Evolutionary conservation across 2,329 filamentous ascomycete species (phyloP).

Genomic region (Chalaropsis thielavioides): DNA sequence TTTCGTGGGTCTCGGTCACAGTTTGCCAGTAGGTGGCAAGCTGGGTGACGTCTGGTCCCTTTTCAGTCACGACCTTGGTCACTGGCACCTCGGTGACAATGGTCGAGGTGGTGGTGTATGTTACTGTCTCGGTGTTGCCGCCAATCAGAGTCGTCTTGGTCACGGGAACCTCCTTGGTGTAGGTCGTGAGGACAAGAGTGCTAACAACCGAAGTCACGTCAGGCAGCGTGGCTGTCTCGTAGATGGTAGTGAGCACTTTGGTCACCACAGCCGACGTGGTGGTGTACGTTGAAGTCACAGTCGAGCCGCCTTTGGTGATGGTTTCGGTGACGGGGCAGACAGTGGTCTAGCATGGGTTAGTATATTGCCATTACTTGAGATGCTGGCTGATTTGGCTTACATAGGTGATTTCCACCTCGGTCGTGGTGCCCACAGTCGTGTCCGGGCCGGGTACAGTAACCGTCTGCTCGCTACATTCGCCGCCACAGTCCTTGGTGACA

Average conservation of each 20-base stretch:
- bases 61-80: slow-evolving; percentile 22
- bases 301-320: slow-evolving; percentile 14
- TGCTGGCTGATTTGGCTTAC: background rate
- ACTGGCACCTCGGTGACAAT: slow-evolving; percentile 16
- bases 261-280: slow-evolving; percentile 11
- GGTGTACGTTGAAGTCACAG: slow-evolving; percentile 13
- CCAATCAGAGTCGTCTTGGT: slow-evolving; percentile 7
- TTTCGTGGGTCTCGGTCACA: background rate
- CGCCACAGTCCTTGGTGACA: slow-evolving; percentile 7
- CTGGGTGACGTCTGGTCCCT: slow-evolving; percentile 6
- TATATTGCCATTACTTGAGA: background rate
- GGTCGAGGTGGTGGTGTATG: slow-evolving; percentile 4
- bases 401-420: slow-evolving; percentile 13
- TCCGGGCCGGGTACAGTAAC: slow-evolving; percentile 9
- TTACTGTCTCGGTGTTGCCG: slow-evolving; percentile 7
- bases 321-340: slow-evolving; percentile 16
- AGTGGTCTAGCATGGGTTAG: slow-evolving; percentile 12
- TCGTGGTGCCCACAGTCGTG: slow-evolving; percentile 10
- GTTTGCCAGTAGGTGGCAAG: slow-evolving; percentile 6
- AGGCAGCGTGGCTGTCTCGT: slow-evolving; percentile 9
- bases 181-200: slow-evolving; percentile 5
- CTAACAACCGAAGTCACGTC: slow-evolving; percentile 5
- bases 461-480: slow-evolving; percentile 8
- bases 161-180: slow-evolving; percentile 11
- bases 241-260: slow-evolving; percentile 8